These are phyloP conservation scores for Claviceps paspali DNA, from an alignment of 2,329 filamentous ascomycete species.

Conservation along the genomic window DNA sequence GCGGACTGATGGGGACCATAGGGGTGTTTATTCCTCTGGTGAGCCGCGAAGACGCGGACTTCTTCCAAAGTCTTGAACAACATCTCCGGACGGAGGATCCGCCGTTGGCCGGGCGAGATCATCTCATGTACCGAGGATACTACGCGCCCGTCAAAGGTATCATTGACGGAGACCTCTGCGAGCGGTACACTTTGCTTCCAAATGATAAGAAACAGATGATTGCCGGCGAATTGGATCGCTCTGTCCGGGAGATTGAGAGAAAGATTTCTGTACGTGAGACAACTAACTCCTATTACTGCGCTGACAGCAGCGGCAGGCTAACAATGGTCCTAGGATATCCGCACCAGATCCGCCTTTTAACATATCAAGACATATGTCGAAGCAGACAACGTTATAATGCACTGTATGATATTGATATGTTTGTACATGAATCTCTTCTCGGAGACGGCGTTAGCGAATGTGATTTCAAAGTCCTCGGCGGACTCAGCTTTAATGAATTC, in stretches of 20 bases:
- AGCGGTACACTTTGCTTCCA: constrained; percentile 70
- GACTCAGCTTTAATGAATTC: constrained; percentile 12
- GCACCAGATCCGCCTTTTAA: constrained; percentile 44
- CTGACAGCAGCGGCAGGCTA: constrained; percentile 8
- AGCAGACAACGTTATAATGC: constrained; percentile 1
- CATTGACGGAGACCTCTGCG: constrained; percentile 92
- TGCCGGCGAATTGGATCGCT: constrained; percentile 80
- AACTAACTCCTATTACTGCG: not conserved
- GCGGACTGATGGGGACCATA: constrained; percentile 84
- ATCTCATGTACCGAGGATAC: constrained; percentile 89
- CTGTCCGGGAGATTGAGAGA: constrained; percentile 83
- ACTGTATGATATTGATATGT: constrained; percentile 12
- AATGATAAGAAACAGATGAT: constrained; percentile 92
- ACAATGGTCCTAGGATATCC: constrained; percentile 31
- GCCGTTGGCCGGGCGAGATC: constrained; percentile 80
- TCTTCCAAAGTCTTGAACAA: constrained; percentile 88
- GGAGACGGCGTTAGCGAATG: constrained; percentile 17
- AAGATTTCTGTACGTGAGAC: constrained; percentile 58
- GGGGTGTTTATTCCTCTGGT: constrained; percentile 87
- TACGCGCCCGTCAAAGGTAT: constrained; percentile 93
- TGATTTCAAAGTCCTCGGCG: constrained; percentile 12
- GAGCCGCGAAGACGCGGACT: constrained; percentile 85
- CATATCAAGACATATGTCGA: not conserved
- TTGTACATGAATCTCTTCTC: constrained; percentile 13
- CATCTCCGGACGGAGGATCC: constrained; percentile 77